Evolutionary conservation across 78 protist species (phyloP), one percentile per base, ranked within the genome.

Genomic region (Bodo saltans): DNA sequence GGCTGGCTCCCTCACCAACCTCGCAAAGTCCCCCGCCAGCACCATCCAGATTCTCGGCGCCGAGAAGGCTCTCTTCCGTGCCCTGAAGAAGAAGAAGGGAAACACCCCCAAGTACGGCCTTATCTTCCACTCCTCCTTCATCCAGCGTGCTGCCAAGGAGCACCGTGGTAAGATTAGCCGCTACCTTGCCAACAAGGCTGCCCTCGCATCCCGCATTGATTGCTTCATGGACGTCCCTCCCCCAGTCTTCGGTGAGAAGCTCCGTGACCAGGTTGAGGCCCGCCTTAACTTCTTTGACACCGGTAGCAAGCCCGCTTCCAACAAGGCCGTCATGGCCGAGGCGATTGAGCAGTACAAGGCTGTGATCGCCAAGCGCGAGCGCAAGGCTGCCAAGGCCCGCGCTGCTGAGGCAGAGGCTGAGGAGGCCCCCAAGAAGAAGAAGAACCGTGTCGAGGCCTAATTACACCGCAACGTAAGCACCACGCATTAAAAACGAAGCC

Each of bases 1-100:
- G 85, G 99, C 99, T 3, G 98, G 98, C 33, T 88, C 96, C 52
- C 92, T 99, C 41, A 90, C 94, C 78, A 93, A 88, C 80, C 92
- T 99, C 34, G 96, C 99, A 82, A 98, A 98, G 92, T 89, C 86
- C 90, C 99, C 99, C n/a, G 99, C 99, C 27, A 97, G 99, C 27
- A 98, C 99, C 27, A 96, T 98, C 41, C 99, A 98, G 90, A 98
- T 98, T 82, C 92, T 98, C 0, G 99, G 99, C 34, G 99, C 99
- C 41, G 99, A 98, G 84, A 98, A 98, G 91, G 99, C 99, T 4
- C 93, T 98, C 53, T 98, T 98, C 97, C 86, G 97, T 1, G 98
- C 99, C 32, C 85, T 96, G 42, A 96, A 95, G 89, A 83, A 90
- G 28, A 75, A 88, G 3, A 72, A 3, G 72, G 92, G 95, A 30